Conservation (phyloP, 1,284 basidiomycete genomes). For the Chalciporus sp. region DNA sequence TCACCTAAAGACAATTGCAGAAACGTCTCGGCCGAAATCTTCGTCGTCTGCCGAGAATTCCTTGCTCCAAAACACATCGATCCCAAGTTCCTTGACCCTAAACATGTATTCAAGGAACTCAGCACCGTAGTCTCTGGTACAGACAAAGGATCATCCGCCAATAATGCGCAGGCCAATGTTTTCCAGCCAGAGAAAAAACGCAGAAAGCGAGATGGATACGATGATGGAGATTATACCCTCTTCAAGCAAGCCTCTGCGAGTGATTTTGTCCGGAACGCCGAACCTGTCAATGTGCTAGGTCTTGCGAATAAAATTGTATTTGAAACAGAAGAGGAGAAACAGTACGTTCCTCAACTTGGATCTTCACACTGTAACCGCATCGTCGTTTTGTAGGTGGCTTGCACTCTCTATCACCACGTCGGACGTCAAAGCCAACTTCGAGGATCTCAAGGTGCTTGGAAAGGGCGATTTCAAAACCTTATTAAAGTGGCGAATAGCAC, state of each 20-base stretch:
- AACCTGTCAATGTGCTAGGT: constrained; percentile 85
- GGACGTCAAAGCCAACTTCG: constrained; percentile 83
- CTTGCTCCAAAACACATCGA: constrained; percentile 95
- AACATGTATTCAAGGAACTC: constrained; percentile 96
- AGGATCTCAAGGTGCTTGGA: constrained; percentile 95
- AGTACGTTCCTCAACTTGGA: constrained; percentile 44
- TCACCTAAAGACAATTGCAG: constrained; percentile 42
- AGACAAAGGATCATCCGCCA: constrained; percentile 54
- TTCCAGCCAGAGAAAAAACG: constrained; percentile 98
- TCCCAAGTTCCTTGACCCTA: constrained; percentile 97
- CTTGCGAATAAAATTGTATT: constrained; percentile 87
- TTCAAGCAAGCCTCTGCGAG: constrained; percentile 77
- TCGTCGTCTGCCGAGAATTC: constrained; percentile 97
- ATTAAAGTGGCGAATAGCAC: constrained; percentile 86
- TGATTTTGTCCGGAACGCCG: constrained; percentile 73
- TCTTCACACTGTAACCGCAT: constrained; percentile 5
- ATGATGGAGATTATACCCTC: constrained; percentile 91
- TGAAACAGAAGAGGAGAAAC: constrained; percentile 81
- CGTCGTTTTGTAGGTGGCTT: constrained; percentile 59
- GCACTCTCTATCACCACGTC: constrained; percentile 71
- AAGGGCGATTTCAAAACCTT: constrained; percentile 96
- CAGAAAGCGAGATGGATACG: constrained; percentile 92
- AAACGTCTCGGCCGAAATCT: constrained; percentile 99
- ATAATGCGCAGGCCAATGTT: constrained; percentile 82
- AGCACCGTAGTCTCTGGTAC: constrained; percentile 50